A percentile compares a stretch with the other conserved stretches of the same genome.
phyloP scores from a whole-genome alignment of 345 rosid species.

The Aurinia saxatilis region DNA sequence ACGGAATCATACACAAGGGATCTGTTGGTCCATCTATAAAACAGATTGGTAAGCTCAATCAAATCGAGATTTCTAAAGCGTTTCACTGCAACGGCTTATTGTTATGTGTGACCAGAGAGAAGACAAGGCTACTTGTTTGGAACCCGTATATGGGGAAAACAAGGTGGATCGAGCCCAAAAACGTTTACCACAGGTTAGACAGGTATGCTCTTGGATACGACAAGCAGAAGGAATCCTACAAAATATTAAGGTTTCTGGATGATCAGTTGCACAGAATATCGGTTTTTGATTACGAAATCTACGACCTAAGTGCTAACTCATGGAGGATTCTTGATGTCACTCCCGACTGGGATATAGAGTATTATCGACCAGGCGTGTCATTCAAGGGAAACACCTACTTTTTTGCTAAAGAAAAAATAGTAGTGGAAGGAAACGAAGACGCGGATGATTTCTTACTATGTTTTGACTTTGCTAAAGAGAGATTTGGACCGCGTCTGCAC shows the following conservation, averaged over 20 bases:
- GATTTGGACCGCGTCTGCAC: not conserved
- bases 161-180: not conserved
- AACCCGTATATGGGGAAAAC: not conserved
- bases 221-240: not conserved
- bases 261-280: no score
- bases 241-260: not conserved
- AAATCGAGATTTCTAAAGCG: not conserved
- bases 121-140: not conserved
- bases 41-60: not conserved
- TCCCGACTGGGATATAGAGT: not conserved
- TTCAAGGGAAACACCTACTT: not conserved
- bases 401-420: not conserved
- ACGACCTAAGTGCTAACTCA: not conserved
- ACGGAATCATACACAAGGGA: not conserved
- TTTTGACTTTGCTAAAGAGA: not conserved
- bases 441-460: not conserved
- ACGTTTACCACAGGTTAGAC: no score
- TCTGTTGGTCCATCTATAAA: not conserved
- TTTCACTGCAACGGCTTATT: not conserved
- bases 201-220: not conserved
- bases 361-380: not conserved
- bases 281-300: not conserved
- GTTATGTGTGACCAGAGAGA: not conserved
- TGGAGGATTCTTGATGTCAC: not conserved
- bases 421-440: no score